Percentiles rank a stretch among this genome's conserved stretches.
These are phyloP conservation scores for Talaromyces liani DNA, from an alignment of 495 filamentous ascomycete genomes.

Conservation along the genomic window DNA sequence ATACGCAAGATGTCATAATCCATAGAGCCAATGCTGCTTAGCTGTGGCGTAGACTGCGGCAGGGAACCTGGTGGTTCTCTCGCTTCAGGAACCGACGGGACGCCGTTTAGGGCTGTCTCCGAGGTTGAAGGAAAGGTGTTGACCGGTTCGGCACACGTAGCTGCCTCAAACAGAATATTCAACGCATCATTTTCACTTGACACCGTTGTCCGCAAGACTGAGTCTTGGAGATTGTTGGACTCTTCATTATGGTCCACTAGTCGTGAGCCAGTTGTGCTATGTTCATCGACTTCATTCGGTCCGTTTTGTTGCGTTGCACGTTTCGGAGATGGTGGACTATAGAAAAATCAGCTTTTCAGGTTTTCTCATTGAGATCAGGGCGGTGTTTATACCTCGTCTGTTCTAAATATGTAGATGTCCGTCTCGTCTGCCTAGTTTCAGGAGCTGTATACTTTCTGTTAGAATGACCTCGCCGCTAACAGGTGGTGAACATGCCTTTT, in stretches of 20 bases:
- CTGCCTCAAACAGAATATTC: slow-evolving; percentile 29
- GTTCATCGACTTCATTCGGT: background rate
- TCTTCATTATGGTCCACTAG: background rate
- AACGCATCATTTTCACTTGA: slow-evolving; percentile 28
- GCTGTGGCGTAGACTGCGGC: background rate
- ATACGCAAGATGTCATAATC: slow-evolving; percentile 19
- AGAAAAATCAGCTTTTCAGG: background rate
- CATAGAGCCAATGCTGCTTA: background rate
- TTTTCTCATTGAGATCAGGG: background rate
- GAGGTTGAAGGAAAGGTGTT: slow-evolving; percentile 4
- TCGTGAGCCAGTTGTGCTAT: background rate
- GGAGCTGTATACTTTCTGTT: background rate
- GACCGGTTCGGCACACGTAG: slow-evolving; percentile 17
- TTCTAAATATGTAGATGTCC: background rate
- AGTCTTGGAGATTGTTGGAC: slow-evolving; percentile 9
- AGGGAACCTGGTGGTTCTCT: background rate
- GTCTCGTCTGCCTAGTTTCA: background rate
- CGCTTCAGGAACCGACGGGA: background rate
- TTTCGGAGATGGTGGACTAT: background rate
- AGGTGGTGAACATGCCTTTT: background rate
- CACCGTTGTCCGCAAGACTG: slow-evolving; percentile 16
- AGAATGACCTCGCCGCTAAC: background rate
- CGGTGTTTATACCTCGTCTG: background rate
- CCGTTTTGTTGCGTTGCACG: background rate
- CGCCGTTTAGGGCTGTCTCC: background rate